Base-by-base conservation (phyloP, 78 protist genomes). In the Polysphondylium violaceum region DNA sequence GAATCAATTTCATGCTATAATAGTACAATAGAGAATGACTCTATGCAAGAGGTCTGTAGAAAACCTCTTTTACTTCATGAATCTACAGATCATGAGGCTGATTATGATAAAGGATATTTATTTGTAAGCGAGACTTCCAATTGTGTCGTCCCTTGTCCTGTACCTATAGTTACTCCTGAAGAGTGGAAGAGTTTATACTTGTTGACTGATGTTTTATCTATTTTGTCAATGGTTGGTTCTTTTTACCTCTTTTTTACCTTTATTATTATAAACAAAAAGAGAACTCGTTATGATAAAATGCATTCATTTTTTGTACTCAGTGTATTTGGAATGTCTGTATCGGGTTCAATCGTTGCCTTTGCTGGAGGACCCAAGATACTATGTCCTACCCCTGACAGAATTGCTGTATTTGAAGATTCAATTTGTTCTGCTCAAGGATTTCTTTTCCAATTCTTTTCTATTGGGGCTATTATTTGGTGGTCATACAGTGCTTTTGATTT, bases 111-210 rank as follows among this genome's bases (percentile, higher is more conserved):
- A 25, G 90, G 90, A 14, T 38, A 68, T 2, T 23, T 31, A 3
- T 69, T 68, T 31, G 50, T 61, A 1, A 35, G 19, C 17, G 47
- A 41, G 0, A 41, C 2, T 21, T 40, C 61, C 3, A 79, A 44
- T 53, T 83, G 90, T 58, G 90, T 68, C 0, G 61, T 69, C 0
- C 23, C 51, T 35, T 68, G 76, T 41, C 78, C 78, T 17, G 69
- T 61, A 0, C 90, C 90, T 23, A 16, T 83, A 12, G 67, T 67
- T 31, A 68, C 76, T 29, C 36, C 14, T 19, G 25, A 69, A 69
- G 50, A 40, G 38, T 83, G 90, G 90, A 72, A 38, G 17, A 0
- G 23, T 11, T n/a, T 83, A 16, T 83, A 36, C 44, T 3, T 11
- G 4, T 3, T 69, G 35, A n/a, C 55, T 25, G 56, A 67, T 11